These are phyloP conservation scores for Ogataea angusta DNA, from an alignment of 805 yeast genomes.

Conservation along the genomic window DNA sequence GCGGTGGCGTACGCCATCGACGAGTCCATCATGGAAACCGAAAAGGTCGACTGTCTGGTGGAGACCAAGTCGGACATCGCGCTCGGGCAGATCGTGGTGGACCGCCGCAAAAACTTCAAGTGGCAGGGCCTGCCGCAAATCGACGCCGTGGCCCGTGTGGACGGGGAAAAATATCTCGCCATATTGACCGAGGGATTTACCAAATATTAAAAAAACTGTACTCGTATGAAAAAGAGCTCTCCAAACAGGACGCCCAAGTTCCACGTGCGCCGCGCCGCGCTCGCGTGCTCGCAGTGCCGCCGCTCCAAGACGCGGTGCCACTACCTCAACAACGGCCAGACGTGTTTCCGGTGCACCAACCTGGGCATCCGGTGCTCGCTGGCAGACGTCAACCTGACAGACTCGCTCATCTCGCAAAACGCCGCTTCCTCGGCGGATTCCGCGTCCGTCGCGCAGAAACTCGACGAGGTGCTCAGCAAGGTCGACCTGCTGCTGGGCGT, in stretches of 20 bases:
- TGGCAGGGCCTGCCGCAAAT: slow-evolving; percentile 23
- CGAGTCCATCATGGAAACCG: slow-evolving; percentile 21
- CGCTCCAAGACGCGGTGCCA: slow-evolving; percentile 28
- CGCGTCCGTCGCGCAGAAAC: background rate
- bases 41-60: slow-evolving; percentile 21
- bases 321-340: slow-evolving; percentile 19
- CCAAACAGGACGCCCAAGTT: slow-evolving; percentile 3
- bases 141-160: slow-evolving; percentile 22
- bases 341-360: slow-evolving; percentile 28
- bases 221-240: slow-evolving; percentile 1
- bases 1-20: slow-evolving; percentile 30
- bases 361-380: slow-evolving; percentile 23
- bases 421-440: background rate
- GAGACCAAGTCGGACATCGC: slow-evolving; percentile 26
- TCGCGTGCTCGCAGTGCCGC: slow-evolving; percentile 25
- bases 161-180: slow-evolving; percentile 22
- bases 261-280: slow-evolving; percentile 12
- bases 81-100: slow-evolving; percentile 27
- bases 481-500: slow-evolving; percentile 3
- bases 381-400: slow-evolving; percentile 8
- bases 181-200: slow-evolving; percentile 16
- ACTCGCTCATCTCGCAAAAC: slow-evolving; percentile 7
- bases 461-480: slow-evolving; percentile 3
- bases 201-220: slow-evolving; percentile 2
- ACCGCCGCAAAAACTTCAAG: slow-evolving; percentile 27